Evolutionary conservation across 768 basidiomycete genomes (phyloP).

Genomic region (Boletellus emodensis): DNA sequence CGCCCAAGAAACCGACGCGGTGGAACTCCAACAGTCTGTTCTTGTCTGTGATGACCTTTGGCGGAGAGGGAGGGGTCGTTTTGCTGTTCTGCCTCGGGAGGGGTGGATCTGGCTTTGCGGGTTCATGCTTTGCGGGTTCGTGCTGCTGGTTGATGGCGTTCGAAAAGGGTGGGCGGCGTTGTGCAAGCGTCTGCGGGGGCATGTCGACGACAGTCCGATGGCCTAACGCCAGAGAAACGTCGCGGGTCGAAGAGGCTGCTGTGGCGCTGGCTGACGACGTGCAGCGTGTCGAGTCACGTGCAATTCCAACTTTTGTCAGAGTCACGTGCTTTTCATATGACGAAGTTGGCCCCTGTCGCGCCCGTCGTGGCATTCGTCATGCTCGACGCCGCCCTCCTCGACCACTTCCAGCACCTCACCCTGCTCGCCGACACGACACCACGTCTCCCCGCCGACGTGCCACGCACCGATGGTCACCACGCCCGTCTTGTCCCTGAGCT

Average conservation of each 20-base stretch:
- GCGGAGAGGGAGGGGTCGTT: slow-evolving; percentile 76
- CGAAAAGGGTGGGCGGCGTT: slow-evolving; percentile 40
- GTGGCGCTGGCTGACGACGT: slow-evolving; percentile 13
- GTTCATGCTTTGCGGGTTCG: slow-evolving; percentile 36
- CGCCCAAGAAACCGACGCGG: slow-evolving; percentile 82
- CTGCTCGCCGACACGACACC: neutral
- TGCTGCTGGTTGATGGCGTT: slow-evolving; percentile 39
- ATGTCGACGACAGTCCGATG: slow-evolving; percentile 34
- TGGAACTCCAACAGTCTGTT: slow-evolving; percentile 52
- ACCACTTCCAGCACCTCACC: neutral
- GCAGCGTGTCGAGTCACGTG: slow-evolving; percentile 33
- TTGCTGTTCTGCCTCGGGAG: slow-evolving; percentile 80
- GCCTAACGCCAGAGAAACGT: slow-evolving; percentile 47
- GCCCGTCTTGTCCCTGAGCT: no score
- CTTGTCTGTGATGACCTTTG: slow-evolving; percentile 69
- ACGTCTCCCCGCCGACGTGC: no score
- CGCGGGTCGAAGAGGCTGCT: neutral
- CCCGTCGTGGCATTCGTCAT: neutral
- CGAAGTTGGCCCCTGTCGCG: slow-evolving; percentile 18
- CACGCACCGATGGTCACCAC: no score
- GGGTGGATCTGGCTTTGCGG: slow-evolving; percentile 54
- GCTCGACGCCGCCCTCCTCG: neutral
- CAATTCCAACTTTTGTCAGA: slow-evolving; percentile 15
- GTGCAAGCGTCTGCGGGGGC: slow-evolving; percentile 28
- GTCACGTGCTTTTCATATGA: slow-evolving; percentile 22